These are phyloP conservation scores for Coemansia sp. DNA, from an alignment of 192 early-diverging fungal species.

Conservation along the genomic window DNA sequence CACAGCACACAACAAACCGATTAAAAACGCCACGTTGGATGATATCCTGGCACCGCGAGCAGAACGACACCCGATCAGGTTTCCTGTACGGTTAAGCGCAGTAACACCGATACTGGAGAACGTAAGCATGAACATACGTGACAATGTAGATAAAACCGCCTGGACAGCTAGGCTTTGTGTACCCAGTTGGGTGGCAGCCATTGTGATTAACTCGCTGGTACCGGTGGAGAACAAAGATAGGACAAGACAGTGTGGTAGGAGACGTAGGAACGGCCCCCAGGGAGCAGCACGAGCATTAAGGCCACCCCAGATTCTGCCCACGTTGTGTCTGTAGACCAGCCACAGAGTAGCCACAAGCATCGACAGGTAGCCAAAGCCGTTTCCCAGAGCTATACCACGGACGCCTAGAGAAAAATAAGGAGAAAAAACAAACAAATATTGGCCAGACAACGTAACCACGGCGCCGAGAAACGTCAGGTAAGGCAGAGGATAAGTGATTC, in stretches of 20 bases:
- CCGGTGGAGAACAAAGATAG: conserved; percentile 44
- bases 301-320: conserved; percentile 30
- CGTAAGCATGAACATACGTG: conserved; percentile 67
- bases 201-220: conserved; percentile 67
- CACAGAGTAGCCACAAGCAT: conserved; percentile 58
- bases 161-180: conserved; percentile 73
- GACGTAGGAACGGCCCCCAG: conserved; percentile 30
- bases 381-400: conserved; percentile 69
- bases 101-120: conserved; percentile 73
- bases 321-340: conserved; percentile 47
- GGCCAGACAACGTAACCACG: conserved; percentile 22
- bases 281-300: conserved; percentile 33
- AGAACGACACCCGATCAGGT: conserved; percentile 61
- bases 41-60: conserved; percentile 36
- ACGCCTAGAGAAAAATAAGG: conserved; percentile 60
- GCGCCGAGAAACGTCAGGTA: conserved; percentile 45
- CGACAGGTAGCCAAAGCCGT: conserved; percentile 59
- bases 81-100: conserved; percentile 78
- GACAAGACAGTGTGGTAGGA: conserved; percentile 29
- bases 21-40: conserved; percentile 22
- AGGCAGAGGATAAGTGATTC: conserved; percentile 48
- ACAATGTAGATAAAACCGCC: conserved; percentile 71
- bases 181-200: conserved; percentile 82
- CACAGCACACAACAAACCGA: conserved; percentile 10
- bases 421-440: conserved; percentile 48